Percentiles rank a stretch among this genome's conserved stretches.
Conservation (phyloP, 495 filamentous ascomycete species). For the Tuber brumale region DNA sequence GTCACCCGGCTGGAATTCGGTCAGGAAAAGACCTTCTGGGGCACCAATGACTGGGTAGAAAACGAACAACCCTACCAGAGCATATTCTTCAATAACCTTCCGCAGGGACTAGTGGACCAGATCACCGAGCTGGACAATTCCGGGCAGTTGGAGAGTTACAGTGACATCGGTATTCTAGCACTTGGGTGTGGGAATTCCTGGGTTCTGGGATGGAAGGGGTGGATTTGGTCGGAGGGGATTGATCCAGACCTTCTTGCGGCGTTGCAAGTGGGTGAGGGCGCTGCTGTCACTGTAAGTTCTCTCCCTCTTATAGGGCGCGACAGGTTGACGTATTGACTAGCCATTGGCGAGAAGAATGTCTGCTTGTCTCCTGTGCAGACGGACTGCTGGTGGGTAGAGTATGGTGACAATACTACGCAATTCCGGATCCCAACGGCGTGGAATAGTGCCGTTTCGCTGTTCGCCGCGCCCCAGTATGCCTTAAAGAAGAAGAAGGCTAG, state of each 20-base stretch:
- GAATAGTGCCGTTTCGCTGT: conserved; percentile 1
- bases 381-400: conserved; percentile 24
- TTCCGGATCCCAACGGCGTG: neutral
- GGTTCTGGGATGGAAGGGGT: conserved; percentile 25
- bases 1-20: conserved; percentile 22
- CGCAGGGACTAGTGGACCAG: conserved; percentile 17
- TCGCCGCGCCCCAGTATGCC: conserved; percentile 12
- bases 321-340: neutral
- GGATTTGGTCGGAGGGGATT: conserved; percentile 28
- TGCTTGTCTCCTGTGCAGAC: conserved; percentile 15
- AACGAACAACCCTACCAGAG: conserved; percentile 20
- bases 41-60: conserved; percentile 19
- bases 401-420: conserved; percentile 10
- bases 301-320: neutral
- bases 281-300: conserved; percentile 18
- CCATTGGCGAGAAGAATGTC: conserved; percentile 16
- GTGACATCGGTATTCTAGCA: conserved; percentile 19
- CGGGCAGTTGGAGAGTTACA: conserved; percentile 15
- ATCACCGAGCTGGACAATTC: conserved; percentile 17
- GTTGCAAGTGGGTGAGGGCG: conserved; percentile 13
- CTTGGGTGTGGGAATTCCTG: conserved; percentile 24
- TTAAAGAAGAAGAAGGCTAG: conserved; percentile 13
- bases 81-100: conserved; percentile 24
- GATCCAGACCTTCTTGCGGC: conserved; percentile 18
- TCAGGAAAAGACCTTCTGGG: conserved; percentile 21